These are phyloP conservation scores for Eucalyptus curtisii DNA, from an alignment of 345 rosid species.

Conservation along the genomic window DNA sequence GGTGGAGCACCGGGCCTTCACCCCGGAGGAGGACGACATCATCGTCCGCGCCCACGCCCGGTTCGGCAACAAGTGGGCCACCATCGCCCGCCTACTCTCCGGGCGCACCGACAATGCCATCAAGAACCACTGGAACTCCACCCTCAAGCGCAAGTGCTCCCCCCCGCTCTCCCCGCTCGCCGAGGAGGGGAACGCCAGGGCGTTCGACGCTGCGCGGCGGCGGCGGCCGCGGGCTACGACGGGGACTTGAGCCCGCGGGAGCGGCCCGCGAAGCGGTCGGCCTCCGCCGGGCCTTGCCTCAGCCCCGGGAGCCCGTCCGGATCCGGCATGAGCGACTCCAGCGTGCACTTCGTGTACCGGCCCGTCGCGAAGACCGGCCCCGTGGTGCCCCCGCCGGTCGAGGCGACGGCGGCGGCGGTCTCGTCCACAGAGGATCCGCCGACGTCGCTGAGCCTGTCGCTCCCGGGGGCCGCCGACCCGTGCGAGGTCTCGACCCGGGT, in stretches of 20 bases:
- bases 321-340: constrained; percentile 26
- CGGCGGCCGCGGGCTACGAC: constrained; percentile 22
- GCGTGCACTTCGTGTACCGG: constrained; percentile 25
- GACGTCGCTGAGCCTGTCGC: constrained; percentile 16
- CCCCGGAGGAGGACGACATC: constrained; percentile 64
- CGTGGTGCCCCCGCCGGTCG: constrained; percentile 16
- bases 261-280: constrained; percentile 61
- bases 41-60: constrained; percentile 69
- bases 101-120: constrained; percentile 91
- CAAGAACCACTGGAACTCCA: constrained; percentile 92
- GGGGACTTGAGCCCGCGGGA: constrained; percentile 9
- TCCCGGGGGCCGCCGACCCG: constrained; percentile 9
- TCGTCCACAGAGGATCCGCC: constrained; percentile 16
- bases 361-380: constrained; percentile 8
- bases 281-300: constrained; percentile 34
- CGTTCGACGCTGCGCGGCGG: neutral
- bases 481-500: neutral
- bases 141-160: constrained; percentile 64
- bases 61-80: constrained; percentile 91
- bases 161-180: neutral
- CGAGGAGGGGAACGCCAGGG: neutral
- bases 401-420: constrained; percentile 2
- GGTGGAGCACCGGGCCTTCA: constrained; percentile 79
- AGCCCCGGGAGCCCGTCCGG: constrained; percentile 34
- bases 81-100: constrained; percentile 76